Evolutionary conservation across 176 grass and related monocot species (phyloP), one percentile per base, ranked within the genome.

Genomic region (Raddia guianensis): DNA sequence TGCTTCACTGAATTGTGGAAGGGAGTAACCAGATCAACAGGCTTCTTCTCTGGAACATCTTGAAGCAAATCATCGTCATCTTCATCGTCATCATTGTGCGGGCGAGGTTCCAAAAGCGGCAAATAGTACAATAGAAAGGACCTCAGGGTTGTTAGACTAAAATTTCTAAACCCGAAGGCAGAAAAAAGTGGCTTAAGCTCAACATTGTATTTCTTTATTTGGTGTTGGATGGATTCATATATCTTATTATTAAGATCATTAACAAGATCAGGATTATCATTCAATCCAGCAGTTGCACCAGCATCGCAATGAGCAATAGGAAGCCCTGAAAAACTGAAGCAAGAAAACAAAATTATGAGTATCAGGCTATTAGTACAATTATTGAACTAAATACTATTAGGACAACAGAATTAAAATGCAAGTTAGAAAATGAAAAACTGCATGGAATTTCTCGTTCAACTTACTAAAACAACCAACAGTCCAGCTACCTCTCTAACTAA

Each of bases 101-200:
- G 47, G 42, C 50, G 79, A 82, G 92, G 90, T 86, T 99, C 93
- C n/a, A 99, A 65, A 59, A 99, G 96, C 14, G 93, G 96, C 68
- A 99, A 91, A 88, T 99, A 99, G 83, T 93, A 93, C 19, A 99
- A 73, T 6, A 95, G 73, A 70, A 99, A 93, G n/a, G 96, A 95
- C 85, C 93, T 95, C 64, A 99, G 62, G 12, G 96, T 93, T 33
- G 90, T 93, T 82, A 93, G 62, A 32, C 84, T 80, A n/a, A 99
- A 86, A 79, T 88, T 90, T 73, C 93, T 99, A 13, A 82, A 51
- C 68, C 80, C 54, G 52, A 99, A 99, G 13, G 96, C 96, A 32
- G 89, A 99, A 78, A 86, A 85, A 21, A 99, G 82, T 19, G 96
- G 90, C 59, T 95, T 99, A 15, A 95, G 72, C 75, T 95, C 88